phyloP scores from a whole-genome alignment of 202 grass and related monocot species.

The Setaria italica region DNA sequence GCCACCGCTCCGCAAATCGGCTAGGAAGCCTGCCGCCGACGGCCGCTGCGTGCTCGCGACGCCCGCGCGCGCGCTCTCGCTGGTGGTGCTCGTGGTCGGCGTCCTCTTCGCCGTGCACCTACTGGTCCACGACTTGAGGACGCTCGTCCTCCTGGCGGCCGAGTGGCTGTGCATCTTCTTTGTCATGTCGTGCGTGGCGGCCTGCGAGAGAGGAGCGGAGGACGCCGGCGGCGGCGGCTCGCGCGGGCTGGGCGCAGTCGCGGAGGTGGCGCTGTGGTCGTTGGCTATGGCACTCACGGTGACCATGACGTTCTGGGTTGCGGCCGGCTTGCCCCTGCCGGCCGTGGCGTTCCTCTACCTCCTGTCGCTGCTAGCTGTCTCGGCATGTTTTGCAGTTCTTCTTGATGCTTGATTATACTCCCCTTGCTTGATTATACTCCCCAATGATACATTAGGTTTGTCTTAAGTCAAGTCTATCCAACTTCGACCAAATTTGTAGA shows the following conservation, averaged over 20 bases:
- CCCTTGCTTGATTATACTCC: no score
- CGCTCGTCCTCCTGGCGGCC: conserved; percentile 34
- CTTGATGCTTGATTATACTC: neutral
- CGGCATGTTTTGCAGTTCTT: conserved; percentile 38
- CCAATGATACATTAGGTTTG: no score
- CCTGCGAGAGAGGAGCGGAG: conserved; percentile 16
- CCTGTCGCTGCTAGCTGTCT: conserved; percentile 25
- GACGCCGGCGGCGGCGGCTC: neutral
- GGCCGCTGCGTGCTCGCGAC: neutral
- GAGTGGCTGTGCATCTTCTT: conserved; percentile 48
- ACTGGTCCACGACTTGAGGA: conserved; percentile 31
- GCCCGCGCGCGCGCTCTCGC: conserved; percentile 12
- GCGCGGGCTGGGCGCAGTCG: neutral
- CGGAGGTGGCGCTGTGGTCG: conserved; percentile 40
- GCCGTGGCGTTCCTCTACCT: conserved; percentile 23
- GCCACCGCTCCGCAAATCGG: neutral
- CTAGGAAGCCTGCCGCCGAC: neutral
- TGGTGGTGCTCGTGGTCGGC: conserved; percentile 34
- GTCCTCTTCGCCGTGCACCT: conserved; percentile 38
- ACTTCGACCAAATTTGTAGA: no score
- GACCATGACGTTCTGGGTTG: conserved; percentile 48
- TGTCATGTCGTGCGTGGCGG: conserved; percentile 36
- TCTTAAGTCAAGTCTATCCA: no score
- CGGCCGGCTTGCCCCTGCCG: conserved; percentile 26
- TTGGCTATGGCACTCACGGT: conserved; percentile 50